A percentile compares a stretch with the other conserved stretches of the same genome.
Evolutionary conservation across 2,329 filamentous ascomycete species (phyloP).

Genomic region (Samsoniella hepiali): DNA sequence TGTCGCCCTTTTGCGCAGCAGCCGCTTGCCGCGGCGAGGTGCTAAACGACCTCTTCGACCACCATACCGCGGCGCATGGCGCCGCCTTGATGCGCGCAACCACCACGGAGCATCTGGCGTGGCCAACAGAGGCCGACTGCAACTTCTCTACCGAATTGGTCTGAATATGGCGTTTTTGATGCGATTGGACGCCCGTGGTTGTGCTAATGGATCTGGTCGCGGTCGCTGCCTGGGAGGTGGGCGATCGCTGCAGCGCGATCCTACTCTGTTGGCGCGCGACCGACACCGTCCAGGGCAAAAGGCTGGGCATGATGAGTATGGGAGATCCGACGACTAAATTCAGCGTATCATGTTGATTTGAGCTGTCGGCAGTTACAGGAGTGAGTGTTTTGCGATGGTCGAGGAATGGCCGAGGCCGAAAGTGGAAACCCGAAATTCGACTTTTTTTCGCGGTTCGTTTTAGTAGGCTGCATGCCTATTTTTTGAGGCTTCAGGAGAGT

Average conservation of each 20-base stretch:
- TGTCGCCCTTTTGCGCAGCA: constrained; percentile 17
- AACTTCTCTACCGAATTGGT: neutral
- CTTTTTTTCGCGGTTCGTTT: neutral
- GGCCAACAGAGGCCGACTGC: neutral
- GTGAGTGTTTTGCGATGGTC: neutral
- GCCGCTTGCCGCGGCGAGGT: neutral
- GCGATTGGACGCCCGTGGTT: neutral
- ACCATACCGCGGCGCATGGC: neutral
- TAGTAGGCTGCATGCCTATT: constrained; percentile 10
- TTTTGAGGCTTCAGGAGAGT: constrained; percentile 6
- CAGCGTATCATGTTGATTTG: neutral
- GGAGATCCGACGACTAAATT: neutral
- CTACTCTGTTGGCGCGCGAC: constrained; percentile 13
- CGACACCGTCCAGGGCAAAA: constrained; percentile 11
- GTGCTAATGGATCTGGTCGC: neutral
- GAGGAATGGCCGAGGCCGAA: neutral
- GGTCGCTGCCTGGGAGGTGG: neutral
- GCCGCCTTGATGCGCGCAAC: neutral
- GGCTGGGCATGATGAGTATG: constrained; percentile 4
- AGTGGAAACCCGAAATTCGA: neutral
- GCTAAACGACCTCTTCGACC: neutral
- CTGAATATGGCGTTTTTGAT: neutral
- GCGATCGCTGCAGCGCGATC: constrained; percentile 5
- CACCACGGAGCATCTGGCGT: neutral
- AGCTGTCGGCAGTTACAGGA: neutral